Evolutionary conservation across 2,329 filamentous ascomycete genomes (phyloP), one percentile per base, ranked within the genome.

Genomic region (Trichoderma koningiopsis): DNA sequence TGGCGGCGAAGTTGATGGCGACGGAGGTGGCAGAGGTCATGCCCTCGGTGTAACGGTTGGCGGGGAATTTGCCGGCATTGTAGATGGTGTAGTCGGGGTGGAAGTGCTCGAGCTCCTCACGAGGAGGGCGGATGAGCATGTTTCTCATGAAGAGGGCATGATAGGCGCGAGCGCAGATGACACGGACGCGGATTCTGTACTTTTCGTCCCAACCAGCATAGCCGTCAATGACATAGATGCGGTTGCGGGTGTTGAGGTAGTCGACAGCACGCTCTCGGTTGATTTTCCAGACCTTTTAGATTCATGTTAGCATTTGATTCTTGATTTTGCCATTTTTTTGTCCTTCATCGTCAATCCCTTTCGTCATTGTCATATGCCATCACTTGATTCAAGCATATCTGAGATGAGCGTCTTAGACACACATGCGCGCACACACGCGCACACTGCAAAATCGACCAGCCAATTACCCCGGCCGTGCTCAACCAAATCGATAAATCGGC

Each of bases 91-190:
- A 99, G 87, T 99, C 95, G 77, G 96, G 96, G 83, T 97, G 93
- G 89, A 99, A 99, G 84, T 93, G 89, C 85, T 97, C 92, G 68
- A 99, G 91, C 86, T 99, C 94, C 83, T 96, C 92, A 72, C 88
- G 89, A 65, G 90, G 86, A 72, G 96, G 96, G 76, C 96, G 92
- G 86, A 99, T 99, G 79, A 99, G 92, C 96, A 99, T 99, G 88
- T 99, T 99, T 80, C 94, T 93, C 96, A 99, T 99, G 90, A 99
- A 99, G 74, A 99, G 89, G 72, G 96, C 96, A 88, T 99, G 96
- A 88, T 99, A 99, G 83, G 96, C 96, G 80, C 96, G 94, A 75
- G 96, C 96, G 85, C 96, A 99, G 79, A 99, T 94, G 73, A 99
- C 95, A 79, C 96, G 94, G 77, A 99, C 96, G 78, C 91, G 92